Evolutionary conservation across 108 stramenopile genomes (phyloP).

Genomic region (Cafeteria roenbergensis): DNA sequence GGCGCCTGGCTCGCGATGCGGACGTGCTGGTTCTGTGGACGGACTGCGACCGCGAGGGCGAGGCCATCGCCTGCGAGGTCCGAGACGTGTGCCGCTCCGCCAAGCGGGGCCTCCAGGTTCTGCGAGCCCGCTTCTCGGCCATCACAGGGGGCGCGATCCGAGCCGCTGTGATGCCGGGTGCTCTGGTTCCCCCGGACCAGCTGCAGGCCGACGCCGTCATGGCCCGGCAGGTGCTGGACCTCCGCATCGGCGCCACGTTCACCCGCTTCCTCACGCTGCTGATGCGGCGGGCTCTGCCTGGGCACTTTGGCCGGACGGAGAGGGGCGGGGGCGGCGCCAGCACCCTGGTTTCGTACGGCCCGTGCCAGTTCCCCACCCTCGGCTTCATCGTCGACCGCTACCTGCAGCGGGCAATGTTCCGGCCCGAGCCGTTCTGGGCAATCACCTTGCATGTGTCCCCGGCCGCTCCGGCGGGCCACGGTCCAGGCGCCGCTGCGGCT

Average conservation of each 20-base stretch:
- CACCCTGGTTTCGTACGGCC: slow-evolving; percentile 74
- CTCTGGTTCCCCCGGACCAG: slow-evolving; percentile 67
- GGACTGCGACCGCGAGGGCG: slow-evolving; percentile 96
- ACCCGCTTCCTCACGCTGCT: slow-evolving; percentile 81
- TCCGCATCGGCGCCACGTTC: slow-evolving; percentile 85
- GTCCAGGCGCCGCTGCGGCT: neutral
- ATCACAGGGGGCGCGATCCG: slow-evolving; percentile 75
- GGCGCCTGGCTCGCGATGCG: slow-evolving; percentile 9
- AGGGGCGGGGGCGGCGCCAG: slow-evolving; percentile 37
- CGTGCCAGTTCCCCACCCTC: slow-evolving; percentile 90
- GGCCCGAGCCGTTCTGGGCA: slow-evolving; percentile 77
- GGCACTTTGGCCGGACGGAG: slow-evolving; percentile 26
- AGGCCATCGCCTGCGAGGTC: slow-evolving; percentile 88
- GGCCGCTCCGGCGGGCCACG: neutral
- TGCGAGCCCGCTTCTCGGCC: slow-evolving; percentile 81
- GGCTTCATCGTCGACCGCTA: slow-evolving; percentile 89
- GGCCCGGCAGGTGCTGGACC: slow-evolving; percentile 84
- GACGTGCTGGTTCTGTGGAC: slow-evolving; percentile 83
- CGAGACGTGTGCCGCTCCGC: slow-evolving; percentile 61
- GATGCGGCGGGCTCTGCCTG: slow-evolving; percentile 73
- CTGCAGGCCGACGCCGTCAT: slow-evolving; percentile 73
- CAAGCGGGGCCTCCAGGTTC: slow-evolving; percentile 50
- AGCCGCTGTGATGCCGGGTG: slow-evolving; percentile 65
- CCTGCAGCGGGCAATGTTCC: slow-evolving; percentile 77
- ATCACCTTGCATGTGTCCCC: slow-evolving; percentile 28